A percentile compares a stretch with the other conserved stretches of the same genome.
phyloP scores from a whole-genome alignment of 2,329 filamentous ascomycete genomes.

The Leptographium procerum region DNA sequence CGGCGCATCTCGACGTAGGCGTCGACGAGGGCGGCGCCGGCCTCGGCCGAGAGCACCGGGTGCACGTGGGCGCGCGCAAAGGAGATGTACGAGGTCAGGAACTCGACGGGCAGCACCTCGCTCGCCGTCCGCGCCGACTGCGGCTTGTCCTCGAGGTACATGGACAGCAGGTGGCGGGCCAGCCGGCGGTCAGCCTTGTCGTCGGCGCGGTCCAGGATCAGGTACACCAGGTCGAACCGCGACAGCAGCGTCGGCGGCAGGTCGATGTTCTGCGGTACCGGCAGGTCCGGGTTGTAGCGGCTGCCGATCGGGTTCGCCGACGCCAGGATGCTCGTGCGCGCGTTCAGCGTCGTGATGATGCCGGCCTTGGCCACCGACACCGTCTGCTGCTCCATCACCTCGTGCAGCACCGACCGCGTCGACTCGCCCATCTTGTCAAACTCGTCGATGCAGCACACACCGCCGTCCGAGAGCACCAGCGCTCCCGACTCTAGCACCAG shows the following conservation, averaged over 20 bases:
- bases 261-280: conserved; percentile 96
- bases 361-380: conserved; percentile 82
- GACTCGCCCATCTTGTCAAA: conserved; percentile 79
- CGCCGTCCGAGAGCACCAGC: conserved; percentile 67
- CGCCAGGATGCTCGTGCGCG: conserved; percentile 86
- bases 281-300: conserved; percentile 91
- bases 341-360: conserved; percentile 94
- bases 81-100: conserved; percentile 92
- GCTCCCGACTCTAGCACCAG: conserved; percentile 72
- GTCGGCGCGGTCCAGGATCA: conserved; percentile 88
- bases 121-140: conserved; percentile 63
- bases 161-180: conserved; percentile 83
- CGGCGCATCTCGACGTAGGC: conserved; percentile 93
- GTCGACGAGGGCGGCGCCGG: conserved; percentile 71
- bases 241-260: conserved; percentile 89
- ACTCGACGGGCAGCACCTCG: conserved; percentile 86
- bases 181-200: conserved; percentile 80
- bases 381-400: conserved; percentile 83
- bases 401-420: conserved; percentile 70
- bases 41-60: conserved; percentile 67
- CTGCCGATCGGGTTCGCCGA: conserved; percentile 97
- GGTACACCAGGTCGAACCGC: conserved; percentile 92
- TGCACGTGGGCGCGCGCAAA: conserved; percentile 84
- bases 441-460: conserved; percentile 76
- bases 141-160: conserved; percentile 93